Base-by-base conservation (phyloP, 305 asterid genomes). In the Plantago coronopus region DNA sequence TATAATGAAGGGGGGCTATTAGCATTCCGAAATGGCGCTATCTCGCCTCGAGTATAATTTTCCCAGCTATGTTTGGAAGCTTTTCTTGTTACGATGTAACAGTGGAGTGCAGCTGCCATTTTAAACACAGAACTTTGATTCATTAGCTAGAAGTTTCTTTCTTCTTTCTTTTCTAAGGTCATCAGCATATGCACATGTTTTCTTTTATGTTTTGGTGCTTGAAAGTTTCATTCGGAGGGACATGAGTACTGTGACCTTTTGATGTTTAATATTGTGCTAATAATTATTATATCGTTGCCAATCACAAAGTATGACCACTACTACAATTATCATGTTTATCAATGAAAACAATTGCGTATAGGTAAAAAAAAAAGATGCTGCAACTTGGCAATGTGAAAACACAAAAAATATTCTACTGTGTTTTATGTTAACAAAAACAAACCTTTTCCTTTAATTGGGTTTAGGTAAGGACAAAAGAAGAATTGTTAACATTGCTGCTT, bases 401-500 rank as follows among this genome's bases (percentile, higher is more conserved):
- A 31, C 9, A 7, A 31, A 31, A 31, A 31, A 31, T 31, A 7
- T 3, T 31, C 5, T 27, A 27, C 5, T 31, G 7, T 31, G 38
- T 31, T 31, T 31, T 31, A 25, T 31, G 38, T 31, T 1, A 31
- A 34, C 10, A 34, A 34, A 34, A 34, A 8, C 8, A 34, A 9
- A 7, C 8, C 12, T 7, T 7, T 34, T 34, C 7, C 7, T 34
- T 34, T 0, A 34, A 7, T 6, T 31, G 3, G 31, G 31, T 27
- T 2, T 34, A 34, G 0, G 40, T 34, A 34, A 34, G 40, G 40
- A 34, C 13, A 34, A 34, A 34, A 34, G 40, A 34, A 34, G 40
- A 34, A 34, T 34, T 34, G 12, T 63, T 66, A 62, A 73, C 69
- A 47, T 38, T 64, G 68, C 48, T 67, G 59, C 59, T 67, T 78